Conservation (phyloP, 2,329 filamentous ascomycete genomes). For the Colletotrichum noveboracense region DNA sequence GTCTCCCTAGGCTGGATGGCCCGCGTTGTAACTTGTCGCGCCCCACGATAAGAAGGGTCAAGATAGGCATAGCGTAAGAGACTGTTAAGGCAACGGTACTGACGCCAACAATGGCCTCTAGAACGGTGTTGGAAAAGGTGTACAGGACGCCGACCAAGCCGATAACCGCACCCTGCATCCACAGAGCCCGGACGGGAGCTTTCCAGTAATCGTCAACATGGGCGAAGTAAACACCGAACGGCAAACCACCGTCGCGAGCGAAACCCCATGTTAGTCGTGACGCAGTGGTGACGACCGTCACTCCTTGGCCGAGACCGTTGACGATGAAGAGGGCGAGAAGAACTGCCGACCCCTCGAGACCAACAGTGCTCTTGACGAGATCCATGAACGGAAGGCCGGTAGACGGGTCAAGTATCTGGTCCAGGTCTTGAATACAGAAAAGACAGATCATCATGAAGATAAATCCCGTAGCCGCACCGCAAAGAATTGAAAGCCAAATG, state of each 20-base stretch:
- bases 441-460: constrained; percentile 59
- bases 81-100: constrained; percentile 62
- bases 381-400: constrained; percentile 55
- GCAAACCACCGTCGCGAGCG: constrained; percentile 54
- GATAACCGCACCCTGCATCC: constrained; percentile 52
- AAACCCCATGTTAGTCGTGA: constrained; percentile 61
- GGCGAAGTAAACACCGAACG: constrained; percentile 49
- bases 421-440: constrained; percentile 54
- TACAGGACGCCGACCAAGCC: constrained; percentile 58
- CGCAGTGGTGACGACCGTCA: constrained; percentile 55
- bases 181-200: constrained; percentile 56
- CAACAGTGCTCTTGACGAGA: constrained; percentile 44
- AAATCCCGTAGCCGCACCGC: constrained; percentile 52
- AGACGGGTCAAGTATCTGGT: constrained; percentile 41
- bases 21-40: not conserved
- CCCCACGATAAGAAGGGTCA: not conserved
- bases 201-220: constrained; percentile 53
- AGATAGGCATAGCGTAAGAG: constrained; percentile 39
- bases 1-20: not conserved
- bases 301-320: constrained; percentile 59
- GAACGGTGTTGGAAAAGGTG: constrained; percentile 57
- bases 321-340: constrained; percentile 59
- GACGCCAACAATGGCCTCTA: constrained; percentile 59
- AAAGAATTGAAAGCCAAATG: constrained; percentile 56
- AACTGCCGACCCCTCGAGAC: constrained; percentile 44